Conservation (phyloP, 208 protist genomes). For the Giardia muris region DNA sequence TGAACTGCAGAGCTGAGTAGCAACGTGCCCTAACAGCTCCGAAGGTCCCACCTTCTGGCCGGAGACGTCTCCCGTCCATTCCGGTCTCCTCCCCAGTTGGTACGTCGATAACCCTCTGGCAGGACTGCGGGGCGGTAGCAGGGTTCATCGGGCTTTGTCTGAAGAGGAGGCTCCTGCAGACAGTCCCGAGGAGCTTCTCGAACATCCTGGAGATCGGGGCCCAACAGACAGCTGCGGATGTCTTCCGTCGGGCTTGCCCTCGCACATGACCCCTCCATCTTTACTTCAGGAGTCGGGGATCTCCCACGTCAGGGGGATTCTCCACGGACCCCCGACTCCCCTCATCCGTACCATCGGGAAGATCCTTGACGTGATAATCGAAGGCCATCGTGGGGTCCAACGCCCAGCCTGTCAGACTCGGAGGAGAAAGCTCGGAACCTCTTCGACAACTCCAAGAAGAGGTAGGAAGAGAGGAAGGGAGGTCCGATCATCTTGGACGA, state of each 20-base stretch:
- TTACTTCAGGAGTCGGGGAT: not conserved
- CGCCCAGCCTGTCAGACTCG: constrained; percentile 85
- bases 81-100: too few relatives aligned
- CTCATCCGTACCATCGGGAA: constrained; percentile 97
- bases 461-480: constrained; percentile 67
- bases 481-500: constrained; percentile 97
- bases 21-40: too few relatives aligned
- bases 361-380: constrained; percentile 70
- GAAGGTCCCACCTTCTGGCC: too few relatives aligned
- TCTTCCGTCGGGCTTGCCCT: constrained; percentile 26
- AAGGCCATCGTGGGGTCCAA: constrained; percentile 53
- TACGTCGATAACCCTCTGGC: too few relatives aligned
- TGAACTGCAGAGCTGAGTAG: too few relatives aligned
- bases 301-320: constrained; percentile 24
- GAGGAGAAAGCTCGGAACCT: constrained; percentile 97
- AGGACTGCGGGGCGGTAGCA: too few relatives aligned
- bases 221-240: constrained; percentile 30
- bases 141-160: too few relatives aligned
- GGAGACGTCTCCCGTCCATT: too few relatives aligned
- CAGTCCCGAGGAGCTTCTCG: too few relatives aligned
- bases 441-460: constrained; percentile 83
- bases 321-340: constrained; percentile 62
- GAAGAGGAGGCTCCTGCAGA: too few relatives aligned
- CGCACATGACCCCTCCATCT: constrained; percentile 31
- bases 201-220: constrained; percentile 28